Percentiles rank a stretch among this genome's conserved stretches.
Evolutionary conservation across 257 asterid species (phyloP).

Genomic region (Striga asiatica): DNA sequence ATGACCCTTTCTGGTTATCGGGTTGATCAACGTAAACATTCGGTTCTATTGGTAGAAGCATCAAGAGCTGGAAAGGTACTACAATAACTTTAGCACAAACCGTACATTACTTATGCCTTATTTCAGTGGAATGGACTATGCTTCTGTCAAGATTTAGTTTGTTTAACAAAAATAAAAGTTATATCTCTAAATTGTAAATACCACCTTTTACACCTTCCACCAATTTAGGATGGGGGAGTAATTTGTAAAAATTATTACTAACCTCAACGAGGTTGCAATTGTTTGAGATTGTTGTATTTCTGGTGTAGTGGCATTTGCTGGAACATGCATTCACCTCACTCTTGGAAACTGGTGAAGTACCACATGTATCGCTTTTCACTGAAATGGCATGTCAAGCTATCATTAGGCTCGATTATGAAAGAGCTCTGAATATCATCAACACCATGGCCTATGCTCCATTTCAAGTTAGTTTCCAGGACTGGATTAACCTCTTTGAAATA

Average conservation of each 20-base stretch:
- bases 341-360: conserved; percentile 77
- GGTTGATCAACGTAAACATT: conserved; percentile 43
- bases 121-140: neutral
- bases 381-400: conserved; percentile 61
- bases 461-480: conserved; percentile 51
- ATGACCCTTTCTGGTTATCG: conserved; percentile 56
- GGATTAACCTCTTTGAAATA: conserved; percentile 50
- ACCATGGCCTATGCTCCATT: conserved; percentile 59
- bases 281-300: conserved; percentile 1
- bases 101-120: neutral
- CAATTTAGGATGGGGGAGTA: no score
- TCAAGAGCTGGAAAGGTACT: conserved; percentile 82
- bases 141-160: neutral
- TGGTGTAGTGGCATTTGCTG: conserved; percentile 67
- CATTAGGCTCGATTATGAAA: conserved; percentile 29
- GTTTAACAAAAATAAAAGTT: neutral
- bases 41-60: conserved; percentile 48
- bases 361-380: conserved; percentile 46
- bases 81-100: neutral
- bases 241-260: neutral
- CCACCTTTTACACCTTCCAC: neutral
- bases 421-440: conserved; percentile 43
- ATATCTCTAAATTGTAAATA: neutral
- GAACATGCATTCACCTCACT: conserved; percentile 71
- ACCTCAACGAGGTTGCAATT: neutral